These are phyloP conservation scores for Rosa hybrid DNA, from an alignment of 331 rosid genomes.

Conservation along the genomic window DNA sequence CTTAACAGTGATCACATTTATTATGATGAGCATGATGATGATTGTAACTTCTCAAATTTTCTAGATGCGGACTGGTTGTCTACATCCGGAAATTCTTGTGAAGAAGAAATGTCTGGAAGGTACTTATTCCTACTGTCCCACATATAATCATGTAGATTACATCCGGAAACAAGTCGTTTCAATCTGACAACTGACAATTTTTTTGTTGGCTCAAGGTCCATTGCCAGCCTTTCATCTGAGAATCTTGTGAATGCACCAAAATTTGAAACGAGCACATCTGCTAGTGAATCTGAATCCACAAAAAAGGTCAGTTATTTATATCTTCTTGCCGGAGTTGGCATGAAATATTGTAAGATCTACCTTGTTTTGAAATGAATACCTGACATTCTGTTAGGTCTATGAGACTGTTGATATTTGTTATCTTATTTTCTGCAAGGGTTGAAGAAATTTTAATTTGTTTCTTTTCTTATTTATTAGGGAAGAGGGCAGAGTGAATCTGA, in stretches of 20 bases:
- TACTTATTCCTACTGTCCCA: slow-evolving; percentile 31
- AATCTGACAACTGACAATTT: slow-evolving; percentile 11
- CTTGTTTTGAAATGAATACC: not conserved
- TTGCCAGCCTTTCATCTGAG: slow-evolving; percentile 57
- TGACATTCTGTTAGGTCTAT: not conserved
- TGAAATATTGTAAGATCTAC: not conserved
- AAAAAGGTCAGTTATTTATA: slow-evolving; percentile 53
- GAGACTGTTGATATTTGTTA: not conserved
- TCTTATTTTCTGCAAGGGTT: not conserved
- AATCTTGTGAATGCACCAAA: slow-evolving; percentile 54
- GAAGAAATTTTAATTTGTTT: not conserved
- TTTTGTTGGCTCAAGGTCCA: slow-evolving; percentile 48
- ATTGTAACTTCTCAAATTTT: slow-evolving; percentile 75
- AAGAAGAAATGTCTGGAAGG: slow-evolving; percentile 81
- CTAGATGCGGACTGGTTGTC: slow-evolving; percentile 81
- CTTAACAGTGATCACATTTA: slow-evolving; percentile 46
- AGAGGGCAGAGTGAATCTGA: slow-evolving; percentile 39
- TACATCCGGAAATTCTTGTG: slow-evolving; percentile 88
- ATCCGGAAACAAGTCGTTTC: not conserved
- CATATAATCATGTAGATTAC: not conserved
- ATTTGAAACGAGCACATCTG: slow-evolving; percentile 49
- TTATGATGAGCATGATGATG: slow-evolving; percentile 67
- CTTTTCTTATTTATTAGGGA: slow-evolving; percentile 36
- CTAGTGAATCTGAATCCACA: slow-evolving; percentile 58
- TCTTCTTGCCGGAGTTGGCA: slow-evolving; percentile 10